Evolutionary conservation across 805 yeast genomes (phyloP).

Genomic region (Candida nemodendra): DNA sequence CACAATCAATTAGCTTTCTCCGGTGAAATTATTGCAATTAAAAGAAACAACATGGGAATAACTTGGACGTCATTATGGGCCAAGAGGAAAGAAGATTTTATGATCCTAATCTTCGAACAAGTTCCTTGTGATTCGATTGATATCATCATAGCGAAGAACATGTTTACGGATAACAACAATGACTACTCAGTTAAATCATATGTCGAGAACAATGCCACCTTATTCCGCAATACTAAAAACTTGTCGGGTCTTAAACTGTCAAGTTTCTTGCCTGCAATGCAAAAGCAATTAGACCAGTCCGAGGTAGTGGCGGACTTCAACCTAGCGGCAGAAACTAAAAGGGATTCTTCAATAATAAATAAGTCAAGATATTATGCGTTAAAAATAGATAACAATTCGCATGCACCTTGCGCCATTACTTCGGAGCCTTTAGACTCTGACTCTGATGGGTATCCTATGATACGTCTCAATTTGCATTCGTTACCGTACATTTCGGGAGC

Average conservation of each 20-base stretch:
- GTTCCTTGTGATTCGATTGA: constrained; percentile 72
- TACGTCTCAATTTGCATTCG: constrained; percentile 68
- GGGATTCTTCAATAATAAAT: constrained; percentile 48
- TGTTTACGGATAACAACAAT: constrained; percentile 9
- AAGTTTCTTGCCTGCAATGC: constrained; percentile 25
- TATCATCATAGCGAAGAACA: constrained; percentile 44
- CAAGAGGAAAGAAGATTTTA: constrained; percentile 63
- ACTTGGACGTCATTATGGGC: constrained; percentile 95
- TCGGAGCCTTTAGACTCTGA: constrained; percentile 55
- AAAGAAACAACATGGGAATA: constrained; percentile 58
- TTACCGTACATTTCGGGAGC: constrained; percentile 88
- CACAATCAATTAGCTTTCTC: constrained; percentile 57
- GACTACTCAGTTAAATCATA: constrained; percentile 24
- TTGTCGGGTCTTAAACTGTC: constrained; percentile 17
- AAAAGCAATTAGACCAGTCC: constrained; percentile 12
- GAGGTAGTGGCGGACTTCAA: constrained; percentile 6
- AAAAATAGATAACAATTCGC: constrained; percentile 38
- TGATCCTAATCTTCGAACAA: constrained; percentile 85
- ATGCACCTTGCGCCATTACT: constrained; percentile 73
- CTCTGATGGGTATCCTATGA: constrained; percentile 28
- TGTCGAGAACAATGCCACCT: constrained; percentile 21
- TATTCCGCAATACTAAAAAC: constrained; percentile 20
- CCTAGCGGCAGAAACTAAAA: constrained; percentile 13
- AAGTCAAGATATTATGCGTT: constrained; percentile 63
- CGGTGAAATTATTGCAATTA: constrained; percentile 83